Base-by-base conservation (phyloP, 78 protist species). In the Blattamonas nauphoetae region DNA sequence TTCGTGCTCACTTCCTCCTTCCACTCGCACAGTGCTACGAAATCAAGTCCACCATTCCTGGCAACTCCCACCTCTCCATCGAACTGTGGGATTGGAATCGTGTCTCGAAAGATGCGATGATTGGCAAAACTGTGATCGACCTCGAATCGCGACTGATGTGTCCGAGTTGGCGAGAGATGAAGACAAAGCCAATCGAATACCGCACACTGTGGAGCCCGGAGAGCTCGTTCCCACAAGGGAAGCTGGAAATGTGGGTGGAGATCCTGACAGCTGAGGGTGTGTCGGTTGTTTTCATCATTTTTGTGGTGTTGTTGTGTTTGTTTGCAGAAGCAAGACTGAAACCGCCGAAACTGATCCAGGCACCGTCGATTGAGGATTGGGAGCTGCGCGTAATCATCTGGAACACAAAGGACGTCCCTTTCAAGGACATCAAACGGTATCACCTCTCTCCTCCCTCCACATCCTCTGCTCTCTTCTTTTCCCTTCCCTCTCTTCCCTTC, bases 171-270 rank as follows among this genome's bases (percentile, higher is more conserved):
- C 2, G 71, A 3, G 35, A 36, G 38, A 86, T 86, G 33, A 36
- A 46, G 45, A 6, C 33, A 43, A 86, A 86, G 88, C 88, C 88
- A 3, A 32, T 86, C 6, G 88, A 86, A 33, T 41, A 78, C 55
- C 88, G 88, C 33, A 33, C 88, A 21, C 81, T 86, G 42, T 86
- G 88, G 88, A 4, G 21, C 21, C 88, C 88, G n/a, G 80, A 38
- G 34, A 29, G 44, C 42, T 46, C 84, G 84, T 78, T 34, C 11
- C 88, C 88, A 29, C 88, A 86, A 85, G 88, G 88, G 43, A 86
- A 86, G 88, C 36, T 86, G 34, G 88, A 86, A 85, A 45, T 86
- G 88, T 86, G 33, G 33, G 42, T 86, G 43, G 88, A 86, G 81
- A 86, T 86, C 34, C 29, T 86, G 88, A 86, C 88, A 4, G 33